Evolutionary conservation across 805 yeast species (phyloP), one percentile per base, ranked within the genome.

Genomic region (Ogataea degrootiae): DNA sequence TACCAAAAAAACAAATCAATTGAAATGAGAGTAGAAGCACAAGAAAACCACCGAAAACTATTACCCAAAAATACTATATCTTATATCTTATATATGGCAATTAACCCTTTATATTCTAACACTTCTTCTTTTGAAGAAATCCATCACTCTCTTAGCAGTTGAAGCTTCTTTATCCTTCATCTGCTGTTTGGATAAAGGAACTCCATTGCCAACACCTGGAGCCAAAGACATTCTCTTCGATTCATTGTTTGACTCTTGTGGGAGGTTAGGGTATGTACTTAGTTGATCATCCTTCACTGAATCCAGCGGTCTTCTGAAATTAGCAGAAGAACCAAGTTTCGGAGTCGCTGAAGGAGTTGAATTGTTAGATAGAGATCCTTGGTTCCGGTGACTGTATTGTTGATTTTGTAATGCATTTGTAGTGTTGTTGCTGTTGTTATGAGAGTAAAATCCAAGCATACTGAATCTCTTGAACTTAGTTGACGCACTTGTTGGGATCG

Each of bases 101-200:
- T 9, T 9, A 26, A 26, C 9, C 6, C 5, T 16, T 54, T 49
- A 67, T 33, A 67, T 67, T 53, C 72, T 62, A 47, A 68, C 63
- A 57, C 71, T 79, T 67, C 87, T 77, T 66, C 91, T 76, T 61
- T 83, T 83, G 71, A 85, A 84, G 62, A 85, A 85, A 63, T 84
- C 91, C 76, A 85, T 79, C 9, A 85, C 90, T 57, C 80, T 81
- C 60, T 82, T 80, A 5, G 94, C 89, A 2, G 94, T 84, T 42
- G 90, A 82, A 19, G 82, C 80, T 55, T 82, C 87, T 55, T 76
- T 80, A 51, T 70, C 64, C 36, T 46, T 48, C 65, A 57, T 60
- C 47, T 55, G 66, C 56, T 42, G 69, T 50, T 35, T 56, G 43
- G 39, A 34, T 15, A 29, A 22, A 16, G 44, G 33, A 8, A 35